Conservation (phyloP, 2,329 filamentous ascomycete species). For the Aschersonia sp. region DNA sequence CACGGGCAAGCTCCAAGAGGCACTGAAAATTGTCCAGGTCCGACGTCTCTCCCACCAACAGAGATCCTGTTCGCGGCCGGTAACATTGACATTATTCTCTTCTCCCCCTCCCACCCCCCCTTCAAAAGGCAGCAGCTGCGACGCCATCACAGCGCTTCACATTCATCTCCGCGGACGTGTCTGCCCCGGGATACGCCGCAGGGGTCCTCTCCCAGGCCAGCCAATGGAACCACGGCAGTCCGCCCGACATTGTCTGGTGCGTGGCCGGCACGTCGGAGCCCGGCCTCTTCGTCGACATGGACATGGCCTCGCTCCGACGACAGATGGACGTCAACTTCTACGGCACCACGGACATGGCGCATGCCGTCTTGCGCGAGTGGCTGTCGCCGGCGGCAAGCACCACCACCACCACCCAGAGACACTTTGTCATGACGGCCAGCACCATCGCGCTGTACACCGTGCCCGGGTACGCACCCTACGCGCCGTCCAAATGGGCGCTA, state of each 20-base stretch:
- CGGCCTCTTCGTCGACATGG: constrained; percentile 62
- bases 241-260: constrained; percentile 84
- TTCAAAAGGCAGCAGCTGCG: constrained; percentile 45
- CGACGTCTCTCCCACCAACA: no score
- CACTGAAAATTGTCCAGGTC: no score
- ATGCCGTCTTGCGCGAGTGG: constrained; percentile 66
- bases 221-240: constrained; percentile 58
- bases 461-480: constrained; percentile 72
- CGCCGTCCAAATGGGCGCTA: constrained; percentile 73
- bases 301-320: constrained; percentile 48
- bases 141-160: constrained; percentile 63
- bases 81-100: background rate
- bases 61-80: background rate
- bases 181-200: constrained; percentile 51
- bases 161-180: constrained; percentile 72
- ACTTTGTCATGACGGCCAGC: constrained; percentile 80
- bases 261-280: constrained; percentile 65
- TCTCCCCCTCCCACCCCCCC: background rate
- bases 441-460: constrained; percentile 61
- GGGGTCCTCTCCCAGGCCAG: constrained; percentile 58
- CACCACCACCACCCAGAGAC: constrained; percentile 39
- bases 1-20: no score
- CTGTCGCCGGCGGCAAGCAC: constrained; percentile 34
- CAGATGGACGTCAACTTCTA: constrained; percentile 94
- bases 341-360: constrained; percentile 72